phyloP scores from a whole-genome alignment of 805 yeast species.

The Pichia californica region DNA sequence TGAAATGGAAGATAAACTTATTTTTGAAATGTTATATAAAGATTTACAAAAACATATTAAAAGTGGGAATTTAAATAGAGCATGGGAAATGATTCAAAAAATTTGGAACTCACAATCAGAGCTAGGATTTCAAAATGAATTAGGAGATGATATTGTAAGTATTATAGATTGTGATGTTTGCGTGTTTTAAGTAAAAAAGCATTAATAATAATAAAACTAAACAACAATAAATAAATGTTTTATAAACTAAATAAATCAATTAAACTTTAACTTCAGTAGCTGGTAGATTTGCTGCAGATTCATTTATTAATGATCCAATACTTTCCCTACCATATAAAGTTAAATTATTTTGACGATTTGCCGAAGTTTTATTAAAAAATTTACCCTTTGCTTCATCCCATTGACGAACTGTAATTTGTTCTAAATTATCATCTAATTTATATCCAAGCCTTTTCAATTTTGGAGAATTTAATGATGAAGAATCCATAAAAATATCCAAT shows the following conservation, averaged over 20 bases:
- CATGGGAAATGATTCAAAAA: neutral
- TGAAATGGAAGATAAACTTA: neutral
- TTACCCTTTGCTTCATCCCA: constrained; percentile 44
- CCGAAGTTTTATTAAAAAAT: constrained; percentile 36
- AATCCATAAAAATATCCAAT: constrained; percentile 33
- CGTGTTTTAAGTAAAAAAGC: neutral
- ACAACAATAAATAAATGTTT: too few relatives aligned
- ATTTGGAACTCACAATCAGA: neutral
- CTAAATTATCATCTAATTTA: constrained; percentile 22
- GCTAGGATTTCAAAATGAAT: neutral
- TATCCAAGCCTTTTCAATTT: constrained; percentile 31
- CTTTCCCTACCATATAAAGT: constrained; percentile 17
- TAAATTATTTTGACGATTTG: constrained; percentile 12
- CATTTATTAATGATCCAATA: constrained; percentile 16
- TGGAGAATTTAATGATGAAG: constrained; percentile 35
- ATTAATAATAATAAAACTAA: too few relatives aligned
- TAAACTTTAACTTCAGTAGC: neutral
- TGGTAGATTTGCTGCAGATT: too few relatives aligned
- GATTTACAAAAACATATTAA: neutral
- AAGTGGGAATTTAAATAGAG: constrained; percentile 1
- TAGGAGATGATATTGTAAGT: neutral
- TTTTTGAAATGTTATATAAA: neutral
- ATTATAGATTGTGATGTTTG: neutral
- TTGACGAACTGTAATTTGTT: constrained; percentile 32
- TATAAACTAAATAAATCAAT: too few relatives aligned